Base-by-base conservation (phyloP, 139 green algal genomes). In the Volvox africanus region DNA sequence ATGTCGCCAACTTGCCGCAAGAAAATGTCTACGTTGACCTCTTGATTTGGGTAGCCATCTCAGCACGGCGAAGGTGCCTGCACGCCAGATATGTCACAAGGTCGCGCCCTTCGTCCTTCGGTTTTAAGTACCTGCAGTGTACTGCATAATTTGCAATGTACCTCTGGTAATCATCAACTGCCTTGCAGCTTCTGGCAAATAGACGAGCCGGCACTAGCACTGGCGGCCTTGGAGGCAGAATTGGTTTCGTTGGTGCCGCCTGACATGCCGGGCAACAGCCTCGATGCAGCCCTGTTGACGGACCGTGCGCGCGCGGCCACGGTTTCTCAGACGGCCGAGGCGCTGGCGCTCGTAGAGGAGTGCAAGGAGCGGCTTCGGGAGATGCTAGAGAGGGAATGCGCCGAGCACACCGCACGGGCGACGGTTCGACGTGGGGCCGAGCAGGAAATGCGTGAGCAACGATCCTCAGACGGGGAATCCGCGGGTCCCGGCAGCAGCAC, bases 301-400 rank as follows among this genome's bases (percentile, higher is more conserved):
- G 36, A 65, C 78, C 32, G 68, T 44, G 28, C 36, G 14, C 69
- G 85, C 69, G 36, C 37, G n/a, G 85, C 83, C 67, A 44, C 83
- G 3, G 65, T 65, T 21, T 28, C n/a, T 20, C 69, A 30, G 69
- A 44, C 85, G 0, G 5, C 71, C 17, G 85, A 89, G 69, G 85
- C 44, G 12, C 69, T 89, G 26, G 69, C 69, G 6, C 55, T 61
- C 18, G 19, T 89, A 21, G 85, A 89, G n/a, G 30, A 37, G 26
- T 71, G 37, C n/a, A 82, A 89, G 44, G 90, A 95, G 62, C 88
- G 78, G 75, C 85, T 97, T 80, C 80, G 91, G 33, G 13, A 67
- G 22, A 90, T 97, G 87, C 91, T 97, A 33, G 93, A 97, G 88
- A 69, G 71, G 0, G 96, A 97, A 89, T 95, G 93, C 65, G 89